Conservation (phyloP, 352 stramenopile genomes). For the Poterioochromonas sp. region DNA sequence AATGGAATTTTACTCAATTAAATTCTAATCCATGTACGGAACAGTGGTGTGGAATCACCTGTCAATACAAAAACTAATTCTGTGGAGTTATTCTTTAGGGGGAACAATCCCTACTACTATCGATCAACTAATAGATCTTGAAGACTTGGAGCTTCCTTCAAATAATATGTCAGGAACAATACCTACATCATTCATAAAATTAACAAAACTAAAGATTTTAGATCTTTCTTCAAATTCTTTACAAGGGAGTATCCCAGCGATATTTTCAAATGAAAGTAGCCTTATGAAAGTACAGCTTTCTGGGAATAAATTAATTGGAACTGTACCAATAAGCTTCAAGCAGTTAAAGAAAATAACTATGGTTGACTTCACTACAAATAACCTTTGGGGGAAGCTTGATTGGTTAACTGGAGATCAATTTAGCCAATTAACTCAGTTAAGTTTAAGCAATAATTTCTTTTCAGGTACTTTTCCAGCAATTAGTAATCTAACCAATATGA, state of each 20-base stretch:
- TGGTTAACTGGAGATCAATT: neutral
- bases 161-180: too few relatives aligned
- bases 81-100: neutral
- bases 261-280: neutral
- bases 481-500: neutral
- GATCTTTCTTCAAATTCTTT: neutral
- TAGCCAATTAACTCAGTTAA: neutral
- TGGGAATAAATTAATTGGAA: neutral
- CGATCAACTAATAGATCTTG: too few relatives aligned
- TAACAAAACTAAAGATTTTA: neutral
- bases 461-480: neutral
- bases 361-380: neutral
- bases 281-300: neutral
- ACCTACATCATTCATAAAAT: neutral
- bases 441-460: neutral
- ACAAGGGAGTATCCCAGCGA: neutral
- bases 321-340: neutral
- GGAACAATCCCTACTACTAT: neutral
- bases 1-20: neutral
- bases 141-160: too few relatives aligned
- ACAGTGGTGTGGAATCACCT: neutral
- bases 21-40: neutral
- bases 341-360: neutral
- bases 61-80: too few relatives aligned
- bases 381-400: neutral